These are phyloP conservation scores for Mangifera indica DNA, from an alignment of 345 rosid species.

Conservation along the genomic window DNA sequence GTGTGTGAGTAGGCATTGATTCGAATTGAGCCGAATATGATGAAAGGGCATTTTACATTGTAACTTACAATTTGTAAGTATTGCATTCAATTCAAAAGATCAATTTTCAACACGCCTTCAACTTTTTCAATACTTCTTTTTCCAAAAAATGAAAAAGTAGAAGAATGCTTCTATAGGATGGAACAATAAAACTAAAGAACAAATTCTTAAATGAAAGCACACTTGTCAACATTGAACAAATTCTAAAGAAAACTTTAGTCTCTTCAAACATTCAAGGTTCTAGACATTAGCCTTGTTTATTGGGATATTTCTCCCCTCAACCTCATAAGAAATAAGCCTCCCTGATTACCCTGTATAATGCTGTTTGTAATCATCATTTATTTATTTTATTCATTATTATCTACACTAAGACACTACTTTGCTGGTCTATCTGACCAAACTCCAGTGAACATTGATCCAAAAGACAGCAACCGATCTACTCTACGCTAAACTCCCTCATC, in stretches of 20 bases:
- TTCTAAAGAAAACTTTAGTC: neutral
- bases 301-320: constrained; percentile 18
- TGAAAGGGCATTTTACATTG: no score
- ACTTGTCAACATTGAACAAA: neutral
- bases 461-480: neutral
- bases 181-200: neutral
- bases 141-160: no score
- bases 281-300: constrained; percentile 18
- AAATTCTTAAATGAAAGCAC: constrained; percentile 2
- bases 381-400: constrained; percentile 35
- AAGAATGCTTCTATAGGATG: neutral
- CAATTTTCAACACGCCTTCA: neutral
- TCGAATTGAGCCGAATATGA: no score
- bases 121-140: neutral
- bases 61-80: no score
- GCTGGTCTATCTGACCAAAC: constrained; percentile 18
- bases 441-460: constrained; percentile 11
- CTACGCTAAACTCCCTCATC: neutral
- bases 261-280: constrained; percentile 1
- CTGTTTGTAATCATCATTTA: neutral
- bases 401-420: constrained; percentile 33
- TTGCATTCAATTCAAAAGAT: neutral
- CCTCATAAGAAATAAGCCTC: constrained; percentile 13
- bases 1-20: no score
- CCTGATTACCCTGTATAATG: neutral